Evolutionary conservation across 164 flowering plant genomes (phyloP), one percentile per base, ranked within the genome.

Genomic region (Echeveria elegans): DNA sequence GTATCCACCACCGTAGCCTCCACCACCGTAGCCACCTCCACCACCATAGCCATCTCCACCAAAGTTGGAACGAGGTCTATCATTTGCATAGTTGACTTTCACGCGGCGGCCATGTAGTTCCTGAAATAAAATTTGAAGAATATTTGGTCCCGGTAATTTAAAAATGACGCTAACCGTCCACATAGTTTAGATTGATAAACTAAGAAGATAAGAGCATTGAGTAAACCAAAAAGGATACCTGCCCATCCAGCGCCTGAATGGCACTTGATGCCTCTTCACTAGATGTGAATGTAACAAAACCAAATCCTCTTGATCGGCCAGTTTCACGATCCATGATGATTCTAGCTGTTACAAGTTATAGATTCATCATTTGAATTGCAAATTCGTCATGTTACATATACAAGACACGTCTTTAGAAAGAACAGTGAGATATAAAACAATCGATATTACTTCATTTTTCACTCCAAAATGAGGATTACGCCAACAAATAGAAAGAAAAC

Each of bases 21-120:
- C 32, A 9, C 69, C 69, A 24, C 71, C 66, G 14, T 62, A 68
- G 28, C 60, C 24, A 21, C 60, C 24, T 14, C 71, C 26, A 24
- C 64, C 37, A 8, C 70, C 72, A 29, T 48, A 16, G 28, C 70
- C 70, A 30, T 69, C 71, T 68, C 43, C 65, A 7, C 72, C 75
- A 32, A 66, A 71, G 68, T 60, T 73, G 29, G 75, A 67, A 66
- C 73, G 76, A n/a, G 81, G n/a, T 59, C 86, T 81, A 28, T 88
- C 95, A 5, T 74, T 77, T 43, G 97, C 97, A 81, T 81, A 88
- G 65, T 87, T 83, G 71, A 90, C 97, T 47, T 82, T 84, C 14
- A 90, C 72, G 15, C 72, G 70, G 43, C 97, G 82, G 1, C 97
- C 97, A 71, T 88, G 88, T 67, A 90, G 85, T 63, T 83, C 90